Base-by-base conservation (phyloP, 306 rosid genomes). In the Comarum palustre region DNA sequence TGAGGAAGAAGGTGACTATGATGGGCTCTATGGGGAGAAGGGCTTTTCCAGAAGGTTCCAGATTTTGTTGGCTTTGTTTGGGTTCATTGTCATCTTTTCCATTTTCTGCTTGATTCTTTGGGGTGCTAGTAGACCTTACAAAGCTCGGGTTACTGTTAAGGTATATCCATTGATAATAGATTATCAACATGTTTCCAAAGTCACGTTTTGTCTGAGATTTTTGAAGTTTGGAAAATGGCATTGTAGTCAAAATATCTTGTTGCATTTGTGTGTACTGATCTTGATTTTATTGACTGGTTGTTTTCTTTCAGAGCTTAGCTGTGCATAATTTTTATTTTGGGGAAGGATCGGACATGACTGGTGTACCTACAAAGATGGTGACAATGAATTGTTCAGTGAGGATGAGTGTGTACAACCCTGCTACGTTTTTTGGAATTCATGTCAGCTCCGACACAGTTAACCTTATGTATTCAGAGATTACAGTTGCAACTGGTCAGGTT, bases 311-410 rank as follows among this genome's bases (percentile, higher is more conserved):
- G 94, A 84, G 88, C 76, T 75, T 93, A 80, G 86, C 84, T 1
- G 85, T 93, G 45, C 96, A 91, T 77, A 89, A 88, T 74, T 90
- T 93, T 27, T 86, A 90, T 43, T 71, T 77, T 1, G 97, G 96
- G 64, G 96, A 81, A 84, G 98, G 98, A 68, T 68, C 92, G 2
- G 98, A 93, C 82, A 13, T 29, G 22, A 93, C 94, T 5, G 98
- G 97, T 59, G 97, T 93, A n/a, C 96, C 92, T 48, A 86, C 94
- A 36, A 93, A 89, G 91, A 77, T 93, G 85, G 73, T 89, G 84
- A 90, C 97, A 4, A 72, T 75, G 70, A 93, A 93, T 62, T 90
- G 94, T 66, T 87, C 98, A 1, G 76, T 85, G 75, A 86, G 76
- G 77, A 91, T 91, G 84, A 75, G 68, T 20, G 82, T 91, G 61